These are phyloP conservation scores for Gracilaria domingensis DNA, from an alignment of 23 red algal species.

Conservation along the genomic window DNA sequence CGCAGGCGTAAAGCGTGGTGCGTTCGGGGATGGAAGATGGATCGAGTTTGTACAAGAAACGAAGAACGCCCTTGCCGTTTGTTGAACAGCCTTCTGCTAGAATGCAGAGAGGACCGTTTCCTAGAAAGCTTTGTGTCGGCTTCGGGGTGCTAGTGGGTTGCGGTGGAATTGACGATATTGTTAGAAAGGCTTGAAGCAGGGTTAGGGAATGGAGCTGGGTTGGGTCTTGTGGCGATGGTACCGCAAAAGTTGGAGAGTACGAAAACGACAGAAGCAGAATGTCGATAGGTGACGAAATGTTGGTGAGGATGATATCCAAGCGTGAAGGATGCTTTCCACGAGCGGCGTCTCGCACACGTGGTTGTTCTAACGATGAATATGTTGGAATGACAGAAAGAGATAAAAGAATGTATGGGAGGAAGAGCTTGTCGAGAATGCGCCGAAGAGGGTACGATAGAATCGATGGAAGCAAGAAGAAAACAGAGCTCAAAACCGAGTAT, in stretches of 20 bases:
- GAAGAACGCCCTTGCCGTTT: constrained; percentile 67
- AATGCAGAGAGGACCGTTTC: constrained; percentile 46
- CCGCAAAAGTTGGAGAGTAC: constrained; percentile 65
- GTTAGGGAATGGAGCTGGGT: constrained; percentile 20
- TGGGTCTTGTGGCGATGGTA: constrained; percentile 13
- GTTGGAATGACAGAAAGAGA: constrained; percentile 25
- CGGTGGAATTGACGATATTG: neutral
- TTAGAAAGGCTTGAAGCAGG: constrained; percentile 4
- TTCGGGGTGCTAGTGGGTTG: constrained; percentile 1
- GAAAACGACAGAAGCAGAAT: constrained; percentile 20
- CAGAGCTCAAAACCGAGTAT: neutral
- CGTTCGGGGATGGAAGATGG: neutral
- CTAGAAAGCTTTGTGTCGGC: neutral
- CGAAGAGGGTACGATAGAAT: constrained; percentile 9
- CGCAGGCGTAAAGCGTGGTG: neutral
- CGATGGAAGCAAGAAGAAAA: constrained; percentile 12
- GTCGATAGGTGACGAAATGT: constrained; percentile 25
- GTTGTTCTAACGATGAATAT: constrained; percentile 8
- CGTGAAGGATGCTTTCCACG: constrained; percentile 19
- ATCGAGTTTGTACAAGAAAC: constrained; percentile 35
- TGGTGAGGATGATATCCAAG: constrained; percentile 42
- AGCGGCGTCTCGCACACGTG: constrained; percentile 10
- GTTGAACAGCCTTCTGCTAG: constrained; percentile 66
- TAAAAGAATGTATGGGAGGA: constrained; percentile 25
- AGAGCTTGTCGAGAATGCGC: constrained; percentile 31